A percentile compares a stretch with the other conserved stretches of the same genome.
These are phyloP conservation scores for Chytriomyces sp. DNA, from an alignment of 192 early-diverging fungal species.

Conservation along the genomic window DNA sequence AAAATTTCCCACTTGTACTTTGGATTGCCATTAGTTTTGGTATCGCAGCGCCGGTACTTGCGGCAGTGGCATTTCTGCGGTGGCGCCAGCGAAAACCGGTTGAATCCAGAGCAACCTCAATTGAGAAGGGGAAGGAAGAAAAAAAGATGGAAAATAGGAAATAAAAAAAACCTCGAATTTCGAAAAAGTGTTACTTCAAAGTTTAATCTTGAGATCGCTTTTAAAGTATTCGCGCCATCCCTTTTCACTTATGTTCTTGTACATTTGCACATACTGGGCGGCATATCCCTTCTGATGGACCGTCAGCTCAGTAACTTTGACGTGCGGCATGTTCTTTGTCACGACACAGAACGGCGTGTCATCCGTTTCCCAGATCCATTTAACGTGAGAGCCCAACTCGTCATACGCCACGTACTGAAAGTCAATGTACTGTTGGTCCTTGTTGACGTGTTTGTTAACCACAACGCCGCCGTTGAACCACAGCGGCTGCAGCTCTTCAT, in stretches of 20 bases:
- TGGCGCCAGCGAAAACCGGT: no score
- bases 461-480: slow-evolving; percentile 47
- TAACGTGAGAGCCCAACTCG: background rate
- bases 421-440: slow-evolving; percentile 11
- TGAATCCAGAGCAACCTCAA: no score
- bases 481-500: slow-evolving; percentile 31
- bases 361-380: slow-evolving; percentile 45
- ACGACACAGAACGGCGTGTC: slow-evolving; percentile 34
- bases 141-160: no score
- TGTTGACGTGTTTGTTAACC: slow-evolving; percentile 36
- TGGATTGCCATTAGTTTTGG: no score
- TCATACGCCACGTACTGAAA: slow-evolving; percentile 16
- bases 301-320: background rate
- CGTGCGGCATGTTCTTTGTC: background rate
- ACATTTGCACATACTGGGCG: background rate
- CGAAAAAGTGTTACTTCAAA: background rate
- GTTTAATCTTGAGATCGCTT: background rate
- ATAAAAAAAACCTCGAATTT: no score
- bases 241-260: background rate
- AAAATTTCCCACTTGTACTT: background rate
- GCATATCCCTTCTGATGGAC: background rate
- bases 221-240: background rate
- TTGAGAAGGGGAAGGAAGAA: no score
- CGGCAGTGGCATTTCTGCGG: no score
- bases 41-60: no score